Base-by-base conservation (phyloP, 306 rosid species). In the Acacia melanoxylon region DNA sequence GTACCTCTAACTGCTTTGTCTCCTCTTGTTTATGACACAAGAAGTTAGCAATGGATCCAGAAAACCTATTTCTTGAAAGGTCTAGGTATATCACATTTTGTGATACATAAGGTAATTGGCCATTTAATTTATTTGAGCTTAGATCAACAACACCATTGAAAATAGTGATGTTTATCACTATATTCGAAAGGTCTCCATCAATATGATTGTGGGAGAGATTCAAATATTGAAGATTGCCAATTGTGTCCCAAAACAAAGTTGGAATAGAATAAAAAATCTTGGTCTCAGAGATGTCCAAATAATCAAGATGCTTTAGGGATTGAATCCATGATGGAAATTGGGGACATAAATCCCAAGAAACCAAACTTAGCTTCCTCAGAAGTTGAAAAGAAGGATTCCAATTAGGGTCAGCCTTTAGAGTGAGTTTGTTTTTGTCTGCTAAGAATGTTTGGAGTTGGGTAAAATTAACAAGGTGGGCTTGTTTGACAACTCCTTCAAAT, bases 311-410 rank as follows among this genome's bases (percentile, higher is more conserved):
- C 51, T 67, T 74, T 35, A 73, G 74, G 1, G 48, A 71, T 11
- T 29, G 80, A 67, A 81, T 27, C 88, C 88, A 82, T 8, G 19
- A 5, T 1, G 88, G 86, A 74, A 82, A 82, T 7, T 24, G 4
- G 1, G 83, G 83, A 40, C 85, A 83, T 35, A 78, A 13, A 20
- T 67, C 41, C 77, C 81, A 85, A 5, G 74, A 78, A 0, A 5
- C 4, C 24, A 78, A 12, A 0, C 0, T 1, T 44, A 85, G 54
- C 0, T 0, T 4, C 10, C 0, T 0, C 5, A 0, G 0, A 0
- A 25, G 12, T 44, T 58, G 81, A 68, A 82, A 81, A 45, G 78
- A 17, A 46, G 86, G 86, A 20, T n/a, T 45, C 81, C 83, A 85
- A 37, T 54, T 42, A 4, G 51, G 59, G 20, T 44, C 33, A 1